phyloP scores from a whole-genome alignment of 1,139 yeast genomes.

The Yamadazyma epiphylla region DNA sequence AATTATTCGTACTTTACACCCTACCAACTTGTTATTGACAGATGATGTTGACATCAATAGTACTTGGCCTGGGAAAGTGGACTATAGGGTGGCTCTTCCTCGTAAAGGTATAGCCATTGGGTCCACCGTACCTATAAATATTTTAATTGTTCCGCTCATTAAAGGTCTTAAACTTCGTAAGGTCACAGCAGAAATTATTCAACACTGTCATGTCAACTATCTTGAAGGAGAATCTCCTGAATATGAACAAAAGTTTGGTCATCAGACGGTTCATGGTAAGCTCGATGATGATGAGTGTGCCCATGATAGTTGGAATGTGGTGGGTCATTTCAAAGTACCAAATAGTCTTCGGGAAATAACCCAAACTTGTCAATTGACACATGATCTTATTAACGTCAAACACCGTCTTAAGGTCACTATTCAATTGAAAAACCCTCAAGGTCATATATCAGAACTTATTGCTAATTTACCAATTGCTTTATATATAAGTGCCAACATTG shows the following conservation, averaged over 20 bases:
- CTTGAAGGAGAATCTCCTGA: conserved; percentile 39
- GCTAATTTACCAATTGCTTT: conserved; percentile 63
- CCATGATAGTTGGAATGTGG: conserved; percentile 50
- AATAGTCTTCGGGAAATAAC: conserved; percentile 48
- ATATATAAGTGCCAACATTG: conserved; percentile 52
- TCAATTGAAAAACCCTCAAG: conserved; percentile 54
- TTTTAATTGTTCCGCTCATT: conserved; percentile 54
- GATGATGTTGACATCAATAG: conserved; percentile 60
- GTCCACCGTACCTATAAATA: conserved; percentile 46
- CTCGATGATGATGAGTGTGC: conserved; percentile 20
- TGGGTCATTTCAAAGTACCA: conserved; percentile 49
- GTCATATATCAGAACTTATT: conserved; percentile 64
- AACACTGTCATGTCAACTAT: conserved; percentile 41
- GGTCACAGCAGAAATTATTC: conserved; percentile 49
- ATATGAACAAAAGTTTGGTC: conserved; percentile 37
- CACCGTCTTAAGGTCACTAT: conserved; percentile 59
- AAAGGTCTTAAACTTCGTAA: conserved; percentile 51
- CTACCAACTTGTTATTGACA: conserved; percentile 44
- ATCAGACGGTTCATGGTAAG: conserved; percentile 20
- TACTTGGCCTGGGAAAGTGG: conserved; percentile 63
- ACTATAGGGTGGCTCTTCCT: conserved; percentile 55
- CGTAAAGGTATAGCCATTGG: conserved; percentile 63
- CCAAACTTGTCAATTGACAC: conserved; percentile 53
- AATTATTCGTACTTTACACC: conserved; percentile 48
- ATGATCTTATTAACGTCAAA: conserved; percentile 50